Conservation (phyloP, 371 early-diverging fungal species). For the Scutellospora calospora region DNA sequence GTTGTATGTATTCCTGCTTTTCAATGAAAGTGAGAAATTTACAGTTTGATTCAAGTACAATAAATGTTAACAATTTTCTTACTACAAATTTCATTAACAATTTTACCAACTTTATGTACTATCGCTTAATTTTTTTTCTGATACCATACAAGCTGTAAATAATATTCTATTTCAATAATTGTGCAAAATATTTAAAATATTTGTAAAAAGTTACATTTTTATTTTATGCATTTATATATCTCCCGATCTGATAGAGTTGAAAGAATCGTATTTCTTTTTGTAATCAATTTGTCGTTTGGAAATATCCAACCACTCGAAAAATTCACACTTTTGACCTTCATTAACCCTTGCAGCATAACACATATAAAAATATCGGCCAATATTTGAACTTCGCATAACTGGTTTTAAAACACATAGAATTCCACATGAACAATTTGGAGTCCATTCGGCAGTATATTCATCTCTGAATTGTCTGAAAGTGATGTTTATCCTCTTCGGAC, state of each 20-base stretch:
- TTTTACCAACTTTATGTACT: no score
- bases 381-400: slow-evolving; percentile 57
- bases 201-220: neutral
- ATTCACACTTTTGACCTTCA: slow-evolving; percentile 49
- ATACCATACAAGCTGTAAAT: no score
- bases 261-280: neutral
- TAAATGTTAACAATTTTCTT: no score
- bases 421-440: slow-evolving; percentile 62
- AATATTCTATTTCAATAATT: neutral
- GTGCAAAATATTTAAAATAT: neutral
- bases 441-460: slow-evolving; percentile 55
- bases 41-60: no score
- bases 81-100: no score
- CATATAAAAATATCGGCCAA: slow-evolving; percentile 63
- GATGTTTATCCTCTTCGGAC: slow-evolving; percentile 62
- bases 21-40: no score
- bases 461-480: slow-evolving; percentile 62
- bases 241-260: no score
- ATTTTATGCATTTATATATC: neutral
- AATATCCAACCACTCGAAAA: slow-evolving; percentile 56
- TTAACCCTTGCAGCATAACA: slow-evolving; percentile 52
- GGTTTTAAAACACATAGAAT: slow-evolving; percentile 60
- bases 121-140: no score
- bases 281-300: slow-evolving; percentile 38
- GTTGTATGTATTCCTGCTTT: no score